Evolutionary conservation across 495 filamentous ascomycete genomes (phyloP), one percentile per base, ranked within the genome.

Genomic region (Annulohypoxylon moriforme): DNA sequence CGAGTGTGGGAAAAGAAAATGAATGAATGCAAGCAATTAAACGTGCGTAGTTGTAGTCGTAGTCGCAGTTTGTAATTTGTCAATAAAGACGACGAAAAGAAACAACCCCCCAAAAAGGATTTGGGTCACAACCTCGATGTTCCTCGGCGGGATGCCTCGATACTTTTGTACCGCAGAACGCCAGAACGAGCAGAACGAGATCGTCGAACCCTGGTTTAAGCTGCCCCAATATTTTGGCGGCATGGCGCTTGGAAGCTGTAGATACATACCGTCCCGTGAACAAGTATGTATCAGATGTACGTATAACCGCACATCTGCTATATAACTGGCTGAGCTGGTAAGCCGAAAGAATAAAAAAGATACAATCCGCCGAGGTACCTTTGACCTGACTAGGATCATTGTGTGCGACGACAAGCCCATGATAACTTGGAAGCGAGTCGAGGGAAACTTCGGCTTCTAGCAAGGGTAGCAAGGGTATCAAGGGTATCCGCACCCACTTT

Each of bases 151-250:
- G 67, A 64, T 71, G 52, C 62, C 71, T 74, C 65, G 67, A 72
- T 68, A 69, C 65, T 70, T 71, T 75, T 67, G 76, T 75, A 75
- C 60, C 64, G 31, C 38, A 71, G 36, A 40, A 40, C 36, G 36
- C 33, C 9, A 36, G 33, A 36, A 33, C 31, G 10, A n/a, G n/a
- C 13, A 11, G 65, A 59, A 44, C 40, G 40, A 73, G 71, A 79
- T 73, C 73, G 69, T 63, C 71, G 57, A 72, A 72, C 69, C 77
- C 74, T 74, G 73, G 75, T 13, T 61, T 27, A 72, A 72, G 33
- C 50, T 71, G 59, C 66, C 20, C 75, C 73, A 76, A 74, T 79
- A 68, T 69, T 69, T 71, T 67, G 74, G 73, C 75, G 71, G 69
- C 73, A 75, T 76, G 73, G 77, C 77, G 77, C 77, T 79, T 79